A percentile compares a stretch with the other conserved stretches of the same genome.
Evolutionary conservation across 805 yeast genomes (phyloP).

Genomic region (Yarrowia bubula): DNA sequence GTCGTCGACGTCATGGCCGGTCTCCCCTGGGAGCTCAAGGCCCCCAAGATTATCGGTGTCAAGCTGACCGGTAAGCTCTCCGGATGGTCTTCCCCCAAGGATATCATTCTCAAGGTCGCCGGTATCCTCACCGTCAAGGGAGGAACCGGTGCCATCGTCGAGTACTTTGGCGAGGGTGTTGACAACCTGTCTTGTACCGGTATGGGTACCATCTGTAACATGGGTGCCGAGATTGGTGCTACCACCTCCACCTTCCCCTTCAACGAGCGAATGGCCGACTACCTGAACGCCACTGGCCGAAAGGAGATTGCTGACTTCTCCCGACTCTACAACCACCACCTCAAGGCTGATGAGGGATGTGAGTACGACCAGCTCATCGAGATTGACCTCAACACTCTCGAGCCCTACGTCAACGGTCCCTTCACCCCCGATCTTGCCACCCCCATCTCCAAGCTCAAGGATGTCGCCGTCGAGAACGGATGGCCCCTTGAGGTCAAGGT

Average conservation of each 20-base stretch:
- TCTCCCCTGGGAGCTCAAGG: conserved; percentile 96
- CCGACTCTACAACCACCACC: conserved; percentile 52
- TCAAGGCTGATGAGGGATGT: conserved; percentile 87
- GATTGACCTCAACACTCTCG: conserved; percentile 82
- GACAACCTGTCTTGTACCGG: conserved; percentile 92
- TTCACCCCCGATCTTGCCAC: conserved; percentile 98
- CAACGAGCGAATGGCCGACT: conserved; percentile 84
- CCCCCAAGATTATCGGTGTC: conserved; percentile 93
- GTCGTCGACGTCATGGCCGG: conserved; percentile 96
- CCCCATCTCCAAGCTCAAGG: conserved; percentile 83
- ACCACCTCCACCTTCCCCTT: conserved; percentile 97
- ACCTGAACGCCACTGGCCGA: conserved; percentile 84
- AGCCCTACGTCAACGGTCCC: conserved; percentile 97
- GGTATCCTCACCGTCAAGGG: conserved; percentile 96
- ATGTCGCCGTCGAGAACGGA: conserved; percentile 74
- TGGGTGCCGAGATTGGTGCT: conserved; percentile 99
- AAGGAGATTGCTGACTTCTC: conserved; percentile 82
- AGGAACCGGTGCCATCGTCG: conserved; percentile 96
- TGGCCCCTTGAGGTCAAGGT: conserved; percentile 95
- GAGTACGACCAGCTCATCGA: conserved; percentile 92
- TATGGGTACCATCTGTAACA: conserved; percentile 98
- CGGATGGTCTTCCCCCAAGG: conserved; percentile 98
- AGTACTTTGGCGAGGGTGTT: conserved; percentile 95
- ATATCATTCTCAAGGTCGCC: conserved; percentile 87
- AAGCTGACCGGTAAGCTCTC: conserved; percentile 86